A percentile compares a stretch with the other conserved stretches of the same genome.
Conservation (phyloP, 352 stramenopile genomes). For the Globisporangium okanoganense region DNA sequence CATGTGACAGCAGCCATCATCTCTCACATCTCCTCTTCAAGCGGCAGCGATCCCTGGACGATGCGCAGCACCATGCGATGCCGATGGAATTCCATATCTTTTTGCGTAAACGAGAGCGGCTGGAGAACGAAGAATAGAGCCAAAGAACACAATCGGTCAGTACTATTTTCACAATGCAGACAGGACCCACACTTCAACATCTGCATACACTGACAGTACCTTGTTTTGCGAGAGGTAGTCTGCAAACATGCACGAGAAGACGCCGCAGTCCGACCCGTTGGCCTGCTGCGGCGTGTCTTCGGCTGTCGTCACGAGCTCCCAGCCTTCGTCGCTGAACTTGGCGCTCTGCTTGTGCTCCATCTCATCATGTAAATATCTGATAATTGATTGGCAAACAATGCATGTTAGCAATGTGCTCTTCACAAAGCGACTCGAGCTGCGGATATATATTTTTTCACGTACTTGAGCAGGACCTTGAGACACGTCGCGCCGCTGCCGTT, state of each 20-base stretch:
- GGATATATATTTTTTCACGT: background rate
- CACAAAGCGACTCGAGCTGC: background rate
- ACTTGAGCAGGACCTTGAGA: conserved; percentile 68
- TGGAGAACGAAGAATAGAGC: conserved; percentile 12
- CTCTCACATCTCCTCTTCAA: conserved; percentile 63
- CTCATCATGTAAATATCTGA: conserved; percentile 80
- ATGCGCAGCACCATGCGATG: conserved; percentile 81
- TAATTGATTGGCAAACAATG: background rate
- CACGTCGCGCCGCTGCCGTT: conserved; percentile 59
- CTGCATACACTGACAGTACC: conserved; percentile 24
- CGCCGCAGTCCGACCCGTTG: conserved; percentile 83
- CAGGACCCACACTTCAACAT: background rate
- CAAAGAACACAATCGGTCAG: background rate
- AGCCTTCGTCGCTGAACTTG: conserved; percentile 53
- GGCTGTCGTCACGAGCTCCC: conserved; percentile 57
- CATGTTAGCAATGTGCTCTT: background rate
- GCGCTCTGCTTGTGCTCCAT: conserved; percentile 83
- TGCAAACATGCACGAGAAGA: conserved; percentile 86
- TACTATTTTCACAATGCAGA: background rate
- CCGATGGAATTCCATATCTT: conserved; percentile 82
- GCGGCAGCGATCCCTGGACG: conserved; percentile 51
- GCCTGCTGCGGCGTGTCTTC: conserved; percentile 67
- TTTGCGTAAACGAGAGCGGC: conserved; percentile 67
- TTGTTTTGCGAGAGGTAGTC: conserved; percentile 69
- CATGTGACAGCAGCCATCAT: background rate